phyloP scores from a whole-genome alignment of 192 early-diverging fungal genomes.

The Coemansia sp. region DNA sequence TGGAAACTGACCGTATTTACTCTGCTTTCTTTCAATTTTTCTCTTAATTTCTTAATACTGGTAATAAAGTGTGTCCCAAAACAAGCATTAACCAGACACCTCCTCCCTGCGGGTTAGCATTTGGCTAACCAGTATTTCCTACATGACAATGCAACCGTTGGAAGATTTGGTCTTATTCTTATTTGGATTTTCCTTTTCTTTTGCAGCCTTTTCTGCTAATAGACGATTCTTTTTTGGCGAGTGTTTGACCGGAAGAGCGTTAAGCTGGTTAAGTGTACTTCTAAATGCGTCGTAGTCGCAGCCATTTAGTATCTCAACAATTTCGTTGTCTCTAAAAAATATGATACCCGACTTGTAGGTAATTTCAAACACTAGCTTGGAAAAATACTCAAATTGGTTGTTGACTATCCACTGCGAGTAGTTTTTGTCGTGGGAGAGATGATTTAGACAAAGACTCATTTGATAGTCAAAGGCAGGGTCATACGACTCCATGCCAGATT shows the following conservation, averaged over 20 bases:
- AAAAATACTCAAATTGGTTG: neutral
- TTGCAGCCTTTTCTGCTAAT: neutral
- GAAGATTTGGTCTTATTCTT: neutral
- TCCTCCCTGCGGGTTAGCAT: too few species aligned
- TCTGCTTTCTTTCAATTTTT: too few species aligned
- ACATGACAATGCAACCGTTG: neutral
- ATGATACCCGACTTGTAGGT: neutral
- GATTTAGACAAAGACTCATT: neutral
- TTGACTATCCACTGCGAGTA: neutral
- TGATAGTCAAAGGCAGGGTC: neutral
- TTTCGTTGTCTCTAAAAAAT: neutral
- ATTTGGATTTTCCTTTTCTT: neutral
- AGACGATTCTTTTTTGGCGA: neutral
- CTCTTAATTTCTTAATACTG: too few species aligned
- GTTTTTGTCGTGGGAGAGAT: neutral
- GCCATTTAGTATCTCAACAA: neutral
- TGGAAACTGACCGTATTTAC: too few species aligned
- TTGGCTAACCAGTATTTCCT: neutral
- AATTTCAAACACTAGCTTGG: neutral
- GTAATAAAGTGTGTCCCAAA: too few species aligned
- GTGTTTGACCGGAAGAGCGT: neutral
- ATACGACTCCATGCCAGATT: neutral
- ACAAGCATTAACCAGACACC: too few species aligned
- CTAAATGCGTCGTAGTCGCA: neutral
- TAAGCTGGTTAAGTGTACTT: neutral